phyloP scores from a whole-genome alignment of 805 yeast species.

The Cyberlindnera subsufficiens region DNA sequence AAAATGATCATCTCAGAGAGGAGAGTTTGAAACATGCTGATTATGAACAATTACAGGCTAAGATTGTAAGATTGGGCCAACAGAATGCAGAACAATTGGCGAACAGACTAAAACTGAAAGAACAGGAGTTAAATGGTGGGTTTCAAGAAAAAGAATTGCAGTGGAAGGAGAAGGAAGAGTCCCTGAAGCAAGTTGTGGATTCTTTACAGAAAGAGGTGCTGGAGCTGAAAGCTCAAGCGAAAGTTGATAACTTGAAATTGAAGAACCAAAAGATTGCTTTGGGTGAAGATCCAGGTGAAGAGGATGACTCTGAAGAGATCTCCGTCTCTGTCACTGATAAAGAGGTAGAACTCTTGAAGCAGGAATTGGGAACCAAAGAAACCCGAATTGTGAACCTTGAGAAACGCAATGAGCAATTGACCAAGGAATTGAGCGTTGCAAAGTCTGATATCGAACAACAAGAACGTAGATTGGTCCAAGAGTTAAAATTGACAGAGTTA shows the following conservation, averaged over 20 bases:
- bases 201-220: slow-evolving; percentile 51
- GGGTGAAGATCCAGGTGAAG: slow-evolving; percentile 26
- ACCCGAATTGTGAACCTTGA: slow-evolving; percentile 66
- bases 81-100: slow-evolving; percentile 50
- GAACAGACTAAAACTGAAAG: slow-evolving; percentile 59
- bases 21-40: slow-evolving; percentile 64
- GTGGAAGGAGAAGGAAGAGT: slow-evolving; percentile 57
- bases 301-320: background rate
- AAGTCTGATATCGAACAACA: slow-evolving; percentile 37
- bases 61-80: slow-evolving; percentile 56
- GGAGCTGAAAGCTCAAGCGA: slow-evolving; percentile 51
- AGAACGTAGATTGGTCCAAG: slow-evolving; percentile 36
- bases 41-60: slow-evolving; percentile 66
- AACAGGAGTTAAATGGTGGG: slow-evolving; percentile 42
- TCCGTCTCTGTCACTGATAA: background rate
- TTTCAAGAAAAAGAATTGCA: slow-evolving; percentile 69
- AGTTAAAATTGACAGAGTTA: slow-evolving; percentile 42
- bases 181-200: slow-evolving; percentile 42
- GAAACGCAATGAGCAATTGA: slow-evolving; percentile 68
- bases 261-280: slow-evolving; percentile 41
- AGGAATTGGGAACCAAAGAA: slow-evolving; percentile 71
- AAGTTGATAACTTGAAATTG: slow-evolving; percentile 31
- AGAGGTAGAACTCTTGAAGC: slow-evolving; percentile 50
- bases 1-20: slow-evolving; percentile 46
- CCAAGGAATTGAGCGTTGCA: slow-evolving; percentile 54